Evolutionary conservation across 2,329 filamentous ascomycete species (phyloP).

Genomic region (Sporothrix phasma): DNA sequence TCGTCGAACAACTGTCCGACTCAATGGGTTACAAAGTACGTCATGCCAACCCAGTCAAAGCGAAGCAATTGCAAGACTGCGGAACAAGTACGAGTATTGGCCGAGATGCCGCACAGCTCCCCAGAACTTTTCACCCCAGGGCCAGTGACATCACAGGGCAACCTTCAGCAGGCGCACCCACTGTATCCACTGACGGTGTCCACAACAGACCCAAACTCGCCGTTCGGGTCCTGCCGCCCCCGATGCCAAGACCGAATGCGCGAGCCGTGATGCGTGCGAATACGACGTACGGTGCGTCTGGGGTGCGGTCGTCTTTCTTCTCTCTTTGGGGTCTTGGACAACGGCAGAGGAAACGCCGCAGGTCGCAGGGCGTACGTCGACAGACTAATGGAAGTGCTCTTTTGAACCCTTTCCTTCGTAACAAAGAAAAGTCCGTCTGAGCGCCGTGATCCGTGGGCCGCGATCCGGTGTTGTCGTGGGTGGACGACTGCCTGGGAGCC

Average conservation of each 20-base stretch:
- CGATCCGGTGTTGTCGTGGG: not conserved
- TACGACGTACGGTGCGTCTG: no score
- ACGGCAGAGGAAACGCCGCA: no score
- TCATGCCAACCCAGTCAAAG: not conserved
- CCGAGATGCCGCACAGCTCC: not conserved
- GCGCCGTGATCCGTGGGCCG: not conserved
- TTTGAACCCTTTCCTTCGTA: not conserved
- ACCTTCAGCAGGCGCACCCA: not conserved
- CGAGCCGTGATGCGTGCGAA: not conserved
- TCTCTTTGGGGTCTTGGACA: no score
- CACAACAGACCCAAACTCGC: not conserved
- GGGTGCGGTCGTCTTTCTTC: no score
- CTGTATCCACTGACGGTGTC: not conserved
- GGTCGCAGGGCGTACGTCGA: no score
- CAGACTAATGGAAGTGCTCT: no score
- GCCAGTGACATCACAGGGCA: not conserved
- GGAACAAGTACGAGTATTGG: no score
- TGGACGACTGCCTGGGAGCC: no score
- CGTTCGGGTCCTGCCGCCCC: not conserved
- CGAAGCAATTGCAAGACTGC: not conserved
- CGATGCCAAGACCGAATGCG: slow-evolving; percentile 3
- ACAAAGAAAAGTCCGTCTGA: not conserved
- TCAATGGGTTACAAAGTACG: no score
- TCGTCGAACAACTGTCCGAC: no score
- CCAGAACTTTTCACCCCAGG: not conserved